Conservation (phyloP, 2,329 filamentous ascomycete species). For the Paracorniculantispora psalliotae region DNA sequence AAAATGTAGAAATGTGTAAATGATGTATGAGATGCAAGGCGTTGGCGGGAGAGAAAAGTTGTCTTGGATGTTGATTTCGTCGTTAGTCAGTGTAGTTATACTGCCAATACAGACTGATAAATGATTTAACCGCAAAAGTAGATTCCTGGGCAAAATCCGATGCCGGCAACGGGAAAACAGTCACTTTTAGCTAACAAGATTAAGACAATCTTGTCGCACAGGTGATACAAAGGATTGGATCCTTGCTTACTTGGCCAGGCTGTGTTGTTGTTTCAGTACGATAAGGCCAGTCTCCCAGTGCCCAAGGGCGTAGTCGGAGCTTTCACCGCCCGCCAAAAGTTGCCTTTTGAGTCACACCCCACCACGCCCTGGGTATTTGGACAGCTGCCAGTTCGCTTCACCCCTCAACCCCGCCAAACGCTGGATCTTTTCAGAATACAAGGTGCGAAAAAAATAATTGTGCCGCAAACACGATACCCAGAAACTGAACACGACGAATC, state of each 20-base stretch:
- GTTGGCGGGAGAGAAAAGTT: neutral
- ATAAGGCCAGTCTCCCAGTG: neutral
- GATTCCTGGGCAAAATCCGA: no score
- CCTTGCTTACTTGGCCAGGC: neutral
- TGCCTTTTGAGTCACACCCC: conserved; percentile 14
- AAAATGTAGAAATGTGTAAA: neutral
- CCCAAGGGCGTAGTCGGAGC: conserved; percentile 1
- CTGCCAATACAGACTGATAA: neutral
- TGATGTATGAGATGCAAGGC: neutral
- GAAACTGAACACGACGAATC: neutral
- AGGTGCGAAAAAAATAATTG: neutral
- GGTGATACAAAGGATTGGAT: neutral
- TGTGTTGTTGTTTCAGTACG: conserved; percentile 2
- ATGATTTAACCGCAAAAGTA: no score
- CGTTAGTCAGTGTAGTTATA: neutral
- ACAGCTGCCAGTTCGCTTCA: conserved; percentile 1
- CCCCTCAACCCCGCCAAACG: conserved; percentile 12
- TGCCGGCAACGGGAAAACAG: neutral
- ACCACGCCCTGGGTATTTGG: neutral
- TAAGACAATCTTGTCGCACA: neutral
- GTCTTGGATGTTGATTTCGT: neutral
- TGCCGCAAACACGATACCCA: neutral
- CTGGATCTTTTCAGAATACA: neutral
- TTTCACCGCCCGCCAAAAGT: conserved; percentile 12
- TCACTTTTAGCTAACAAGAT: neutral